phyloP scores from a whole-genome alignment of 1,284 basidiomycete genomes.

The Sporisorium iseilematis-ciliati region DNA sequence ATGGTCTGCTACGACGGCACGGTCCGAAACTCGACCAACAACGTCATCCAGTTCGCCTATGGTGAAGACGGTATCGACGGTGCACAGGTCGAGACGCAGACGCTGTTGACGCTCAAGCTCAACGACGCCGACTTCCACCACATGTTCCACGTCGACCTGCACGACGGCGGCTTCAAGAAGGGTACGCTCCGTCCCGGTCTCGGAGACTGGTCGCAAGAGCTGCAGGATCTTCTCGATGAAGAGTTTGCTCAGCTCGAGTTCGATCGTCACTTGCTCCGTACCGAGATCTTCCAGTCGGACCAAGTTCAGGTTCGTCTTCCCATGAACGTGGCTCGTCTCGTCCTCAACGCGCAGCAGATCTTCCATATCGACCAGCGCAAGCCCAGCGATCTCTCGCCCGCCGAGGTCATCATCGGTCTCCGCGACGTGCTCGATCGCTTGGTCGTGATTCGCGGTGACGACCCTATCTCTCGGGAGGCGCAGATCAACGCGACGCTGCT shows the following conservation, averaged over 20 bases:
- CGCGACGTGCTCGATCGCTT: slow-evolving; percentile 59
- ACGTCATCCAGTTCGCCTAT: slow-evolving; percentile 92
- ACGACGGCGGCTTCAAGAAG: slow-evolving; percentile 71
- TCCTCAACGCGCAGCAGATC: slow-evolving; percentile 95
- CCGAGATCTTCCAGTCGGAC: slow-evolving; percentile 81
- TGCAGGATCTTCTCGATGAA: slow-evolving; percentile 90
- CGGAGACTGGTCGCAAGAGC: slow-evolving; percentile 83
- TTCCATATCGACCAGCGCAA: slow-evolving; percentile 96
- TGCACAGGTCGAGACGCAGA: slow-evolving; percentile 95
- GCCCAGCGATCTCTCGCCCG: slow-evolving; percentile 89
- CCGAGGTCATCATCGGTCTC: slow-evolving; percentile 85
- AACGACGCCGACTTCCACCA: slow-evolving; percentile 87
- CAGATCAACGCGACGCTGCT: slow-evolving; percentile 91
- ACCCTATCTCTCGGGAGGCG: slow-evolving; percentile 78
- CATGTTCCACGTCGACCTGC: slow-evolving; percentile 91
- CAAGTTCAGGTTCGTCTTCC: slow-evolving; percentile 77
- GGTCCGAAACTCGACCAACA: slow-evolving; percentile 84
- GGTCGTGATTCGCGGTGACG: slow-evolving; percentile 81
- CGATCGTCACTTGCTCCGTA: slow-evolving; percentile 82
- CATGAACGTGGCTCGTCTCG: slow-evolving; percentile 87
- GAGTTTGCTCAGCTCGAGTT: slow-evolving; percentile 83
- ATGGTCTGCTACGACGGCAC: slow-evolving; percentile 98
- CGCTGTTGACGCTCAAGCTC: slow-evolving; percentile 87
- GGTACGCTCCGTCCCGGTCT: slow-evolving; percentile 93
- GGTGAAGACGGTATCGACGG: slow-evolving; percentile 99